phyloP scores from a whole-genome alignment of 2,329 filamentous ascomycete genomes.

The Fusarium sp. region DNA sequence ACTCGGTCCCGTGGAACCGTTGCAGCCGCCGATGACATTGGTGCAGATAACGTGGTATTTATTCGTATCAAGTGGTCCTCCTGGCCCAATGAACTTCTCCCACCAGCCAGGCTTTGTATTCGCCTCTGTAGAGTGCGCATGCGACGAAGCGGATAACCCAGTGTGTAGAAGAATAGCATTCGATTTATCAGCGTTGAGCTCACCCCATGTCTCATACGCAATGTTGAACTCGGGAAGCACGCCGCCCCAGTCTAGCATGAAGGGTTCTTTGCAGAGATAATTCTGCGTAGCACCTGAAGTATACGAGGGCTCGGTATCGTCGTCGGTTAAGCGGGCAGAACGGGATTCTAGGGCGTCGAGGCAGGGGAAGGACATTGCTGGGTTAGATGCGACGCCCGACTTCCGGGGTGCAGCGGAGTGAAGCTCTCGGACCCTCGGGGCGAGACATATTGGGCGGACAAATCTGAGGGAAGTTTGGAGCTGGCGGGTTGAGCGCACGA shows the following conservation, averaged over 20 bases:
- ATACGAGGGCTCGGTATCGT: conserved; percentile 91
- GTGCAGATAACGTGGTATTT: conserved; percentile 96
- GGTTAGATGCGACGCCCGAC: conserved; percentile 70
- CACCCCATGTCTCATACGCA: conserved; percentile 93
- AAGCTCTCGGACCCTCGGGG: conserved; percentile 31
- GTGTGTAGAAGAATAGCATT: conserved; percentile 95
- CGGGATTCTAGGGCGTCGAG: conserved; percentile 84
- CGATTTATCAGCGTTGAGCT: conserved; percentile 78
- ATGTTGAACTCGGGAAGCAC: conserved; percentile 88
- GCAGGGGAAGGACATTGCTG: conserved; percentile 88
- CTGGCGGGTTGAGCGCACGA: conserved; percentile 32
- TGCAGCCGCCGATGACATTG: conserved; percentile 95
- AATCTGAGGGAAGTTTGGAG: conserved; percentile 13
- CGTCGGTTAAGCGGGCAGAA: conserved; percentile 75
- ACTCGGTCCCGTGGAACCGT: conserved; percentile 90
- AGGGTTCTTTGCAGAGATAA: conserved; percentile 77
- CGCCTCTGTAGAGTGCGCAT: conserved; percentile 87
- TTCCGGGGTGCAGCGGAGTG: conserved; percentile 32
- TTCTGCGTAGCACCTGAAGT: conserved; percentile 85
- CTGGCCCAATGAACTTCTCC: conserved; percentile 97
- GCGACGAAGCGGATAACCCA: conserved; percentile 94
- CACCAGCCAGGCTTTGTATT: conserved; percentile 97
- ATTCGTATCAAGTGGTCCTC: conserved; percentile 84
- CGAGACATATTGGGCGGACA: conserved; percentile 2
- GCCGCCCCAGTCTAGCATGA: conserved; percentile 94